Percentiles rank a stretch among this genome's conserved stretches.
Conservation (phyloP, 345 rosid genomes). For the Camelina neglecta region DNA sequence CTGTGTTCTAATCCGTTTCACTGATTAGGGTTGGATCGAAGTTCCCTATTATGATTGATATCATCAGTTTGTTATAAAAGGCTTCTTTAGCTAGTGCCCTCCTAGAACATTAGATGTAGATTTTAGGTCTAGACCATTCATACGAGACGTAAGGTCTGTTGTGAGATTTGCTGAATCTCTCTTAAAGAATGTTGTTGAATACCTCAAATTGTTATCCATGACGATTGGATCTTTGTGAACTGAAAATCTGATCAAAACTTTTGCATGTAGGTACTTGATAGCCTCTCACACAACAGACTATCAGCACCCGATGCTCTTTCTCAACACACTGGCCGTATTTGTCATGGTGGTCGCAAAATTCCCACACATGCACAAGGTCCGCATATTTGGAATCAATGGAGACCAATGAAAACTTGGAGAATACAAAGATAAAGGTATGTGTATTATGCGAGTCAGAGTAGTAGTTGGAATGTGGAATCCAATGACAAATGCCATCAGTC, state of each 20-base stretch:
- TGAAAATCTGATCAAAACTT: background rate
- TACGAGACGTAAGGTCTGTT: background rate
- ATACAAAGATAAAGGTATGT: constrained; percentile 43
- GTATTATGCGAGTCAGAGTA: constrained; percentile 14
- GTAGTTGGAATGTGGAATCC: constrained; percentile 33
- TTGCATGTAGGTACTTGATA: constrained; percentile 63
- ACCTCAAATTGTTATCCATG: background rate
- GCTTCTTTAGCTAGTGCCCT: background rate
- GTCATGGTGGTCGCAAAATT: constrained; percentile 81
- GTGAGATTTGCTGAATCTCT: background rate
- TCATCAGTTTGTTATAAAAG: background rate
- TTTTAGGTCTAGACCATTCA: background rate
- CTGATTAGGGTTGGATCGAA: background rate
- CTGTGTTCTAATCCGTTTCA: background rate
- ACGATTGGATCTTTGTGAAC: background rate
- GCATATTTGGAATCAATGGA: constrained; percentile 83
- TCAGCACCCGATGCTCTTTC: constrained; percentile 74
- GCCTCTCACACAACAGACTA: constrained; percentile 88
- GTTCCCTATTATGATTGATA: background rate
- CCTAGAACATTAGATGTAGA: background rate
- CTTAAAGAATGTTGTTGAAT: background rate
- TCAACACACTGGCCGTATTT: constrained; percentile 69
- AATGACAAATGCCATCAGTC: constrained; percentile 17
- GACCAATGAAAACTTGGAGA: constrained; percentile 56
- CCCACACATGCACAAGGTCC: constrained; percentile 90